phyloP scores from a whole-genome alignment of 139 green algal species.

The Gonium pectorale region DNA sequence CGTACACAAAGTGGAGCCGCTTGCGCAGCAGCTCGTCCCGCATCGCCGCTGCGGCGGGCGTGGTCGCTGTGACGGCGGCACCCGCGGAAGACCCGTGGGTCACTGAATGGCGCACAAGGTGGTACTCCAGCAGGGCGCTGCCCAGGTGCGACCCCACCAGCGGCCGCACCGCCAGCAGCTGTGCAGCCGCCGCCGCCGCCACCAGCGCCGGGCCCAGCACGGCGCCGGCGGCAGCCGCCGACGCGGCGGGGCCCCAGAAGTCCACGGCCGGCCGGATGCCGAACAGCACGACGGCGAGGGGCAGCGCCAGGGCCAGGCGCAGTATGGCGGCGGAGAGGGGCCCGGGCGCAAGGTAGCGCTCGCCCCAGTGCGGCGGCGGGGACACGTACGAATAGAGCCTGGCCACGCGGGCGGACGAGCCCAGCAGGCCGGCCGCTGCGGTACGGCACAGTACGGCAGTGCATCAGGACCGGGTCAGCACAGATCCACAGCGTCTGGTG shows the following conservation, averaged over 20 bases:
- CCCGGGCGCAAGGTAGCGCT: conserved; percentile 1
- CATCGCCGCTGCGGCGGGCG: not conserved
- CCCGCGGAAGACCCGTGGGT: not conserved
- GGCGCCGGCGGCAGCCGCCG: not conserved
- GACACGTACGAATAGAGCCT: conserved; percentile 9
- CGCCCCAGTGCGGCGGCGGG: conserved; percentile 6
- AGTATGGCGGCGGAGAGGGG: not conserved
- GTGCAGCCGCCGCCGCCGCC: not conserved
- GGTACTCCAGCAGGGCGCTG: conserved; percentile 20
- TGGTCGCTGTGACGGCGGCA: not conserved
- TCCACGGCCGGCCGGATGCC: not conserved
- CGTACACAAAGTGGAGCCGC: conserved; percentile 9
- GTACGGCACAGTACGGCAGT: not conserved
- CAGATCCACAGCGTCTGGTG: too few species aligned
- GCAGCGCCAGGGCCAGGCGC: not conserved
- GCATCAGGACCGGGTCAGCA: too few species aligned
- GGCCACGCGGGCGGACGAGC: not conserved
- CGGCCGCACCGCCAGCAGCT: conserved; percentile 12
- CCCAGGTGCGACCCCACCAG: conserved; percentile 18
- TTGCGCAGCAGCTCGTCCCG: not conserved
- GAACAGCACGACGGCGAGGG: conserved; percentile 12
- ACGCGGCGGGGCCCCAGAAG: not conserved
- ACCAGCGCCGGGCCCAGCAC: not conserved
- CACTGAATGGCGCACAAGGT: conserved; percentile 9
- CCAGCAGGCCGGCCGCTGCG: not conserved